Conservation (phyloP, 257 asterid genomes). For the Craterostigma plantagineum region DNA sequence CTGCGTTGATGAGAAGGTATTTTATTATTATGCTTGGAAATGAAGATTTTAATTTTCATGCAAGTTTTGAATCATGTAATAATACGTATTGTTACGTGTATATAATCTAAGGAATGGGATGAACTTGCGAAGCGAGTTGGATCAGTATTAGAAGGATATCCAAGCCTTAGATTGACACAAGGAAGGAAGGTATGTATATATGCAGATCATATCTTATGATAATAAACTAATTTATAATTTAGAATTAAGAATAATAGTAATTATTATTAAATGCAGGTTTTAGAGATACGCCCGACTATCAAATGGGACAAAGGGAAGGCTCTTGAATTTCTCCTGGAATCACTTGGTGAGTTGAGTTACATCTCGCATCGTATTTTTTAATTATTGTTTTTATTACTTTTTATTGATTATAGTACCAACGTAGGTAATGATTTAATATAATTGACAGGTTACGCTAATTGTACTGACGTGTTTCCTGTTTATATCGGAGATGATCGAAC, state of each 20-base stretch:
- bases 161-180: constrained; percentile 54
- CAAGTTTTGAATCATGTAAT: neutral
- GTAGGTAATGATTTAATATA: neutral
- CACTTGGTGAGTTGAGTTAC: constrained; percentile 38
- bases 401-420: no score
- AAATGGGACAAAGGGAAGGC: constrained; percentile 99
- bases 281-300: constrained; percentile 85
- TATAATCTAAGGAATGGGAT: constrained; percentile 41
- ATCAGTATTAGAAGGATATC: constrained; percentile 61
- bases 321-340: constrained; percentile 68
- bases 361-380: neutral
- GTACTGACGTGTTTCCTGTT: constrained; percentile 51
- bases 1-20: constrained; percentile 86
- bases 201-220: neutral
- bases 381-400: no score
- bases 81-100: neutral
- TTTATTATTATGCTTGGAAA: neutral
- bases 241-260: neutral
- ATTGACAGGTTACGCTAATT: constrained; percentile 44
- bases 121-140: constrained; percentile 68
- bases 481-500: constrained; percentile 89
- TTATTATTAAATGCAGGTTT: constrained; percentile 36
- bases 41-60: no score
- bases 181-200: constrained; percentile 54
- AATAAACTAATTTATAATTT: neutral